Base-by-base conservation (phyloP, 805 yeast genomes). In the Saturnispora saitoi region DNA sequence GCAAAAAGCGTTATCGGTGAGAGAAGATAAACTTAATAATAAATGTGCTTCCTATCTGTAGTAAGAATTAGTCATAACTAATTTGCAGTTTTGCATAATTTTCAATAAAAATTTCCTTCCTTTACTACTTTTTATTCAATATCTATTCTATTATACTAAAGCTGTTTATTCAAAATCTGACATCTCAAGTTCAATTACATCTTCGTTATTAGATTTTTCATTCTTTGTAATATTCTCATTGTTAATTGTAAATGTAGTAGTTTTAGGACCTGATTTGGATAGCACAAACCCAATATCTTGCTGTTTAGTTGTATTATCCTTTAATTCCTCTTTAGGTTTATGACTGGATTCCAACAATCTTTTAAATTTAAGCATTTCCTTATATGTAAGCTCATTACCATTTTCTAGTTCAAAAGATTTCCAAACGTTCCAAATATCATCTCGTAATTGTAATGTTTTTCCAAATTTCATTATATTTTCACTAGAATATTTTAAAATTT, bases 321-420 rank as follows among this genome's bases (percentile, higher is more conserved):
- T 48, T 7, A 54, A 49, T 14, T 60, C 57, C 15, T 51, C 51
- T 12, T 62, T 60, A 6, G 60, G 54, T n/a, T 50, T 51, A 32
- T 50, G 32, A 4, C 49, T 51, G 19, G 52, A 54, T 39, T 57
- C 62, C 43, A 56, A 44, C 14, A 65, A 58, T 53, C 87, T 71
- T 59, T 80, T 83, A 52, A 70, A 68, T 42, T 81, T 66, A 22
- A 87, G 61, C 90, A 89, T 82, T 19, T 80, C 83, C 56, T 84
- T 87, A 62, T 76, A 88, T 0, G 84, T 76, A 3, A 71, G 72
- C 57, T 85, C 93, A 50, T 75, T 67, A 4, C 98, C 98, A 61
- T 77, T 55, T 12, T 75, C 70, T 31, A 85, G 61, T 60, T 90
- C 98, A 61, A 89, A 87, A 10, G 68, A 60, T 47, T 81, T 81